Evolutionary conservation across 352 stramenopile species (phyloP), one percentile per base, ranked within the genome.

Genomic region (Pythium phragmitis): DNA sequence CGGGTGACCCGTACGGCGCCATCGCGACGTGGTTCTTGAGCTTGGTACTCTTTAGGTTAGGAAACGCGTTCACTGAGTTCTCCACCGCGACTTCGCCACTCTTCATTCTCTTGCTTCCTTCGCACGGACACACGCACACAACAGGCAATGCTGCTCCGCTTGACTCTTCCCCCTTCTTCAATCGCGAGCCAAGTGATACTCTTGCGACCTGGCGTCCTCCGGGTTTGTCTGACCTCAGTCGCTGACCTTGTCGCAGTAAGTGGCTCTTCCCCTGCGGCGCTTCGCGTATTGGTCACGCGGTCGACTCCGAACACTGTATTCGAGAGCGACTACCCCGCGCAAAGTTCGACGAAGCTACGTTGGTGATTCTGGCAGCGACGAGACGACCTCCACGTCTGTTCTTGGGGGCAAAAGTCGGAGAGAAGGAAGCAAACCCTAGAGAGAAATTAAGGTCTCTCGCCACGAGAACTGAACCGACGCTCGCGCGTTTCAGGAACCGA

Each of bases 11-110:
- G 21, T 50, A 65, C 36, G 51, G 43, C 33, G 41, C 30, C 57
- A 48, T 50, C 12, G 42, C 19, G 1, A 23, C 13, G 41, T 34
- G 50, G 41, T 26, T 51, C 33, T 66, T 66, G 43, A 63, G n/a
- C 65, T 70, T 68, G 17, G 34, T 23, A 43, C 45, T 52, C 52
- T 69, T 69, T 39, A 59, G 63, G 12, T 69, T 49, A 26, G 60
- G 58, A 39, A 80, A 67, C 26, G 74, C 57, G 52, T 57, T 72
- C 28, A 69, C 46, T 34, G 65, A 70, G 30, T 69, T 80, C 47
- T 70, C 73, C 50, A 88, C 67, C 3, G 71, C 74, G 46, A 84
- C 68, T 76, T 86, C 57, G 4, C 68, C 67, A 21, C 67, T 61
- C 42, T 77, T 66, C 65, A 72, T 72, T 50, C 21, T 66, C 65